These are phyloP conservation scores for Arachis hypogaea DNA, from an alignment of 306 rosid genomes.

Conservation along the genomic window DNA sequence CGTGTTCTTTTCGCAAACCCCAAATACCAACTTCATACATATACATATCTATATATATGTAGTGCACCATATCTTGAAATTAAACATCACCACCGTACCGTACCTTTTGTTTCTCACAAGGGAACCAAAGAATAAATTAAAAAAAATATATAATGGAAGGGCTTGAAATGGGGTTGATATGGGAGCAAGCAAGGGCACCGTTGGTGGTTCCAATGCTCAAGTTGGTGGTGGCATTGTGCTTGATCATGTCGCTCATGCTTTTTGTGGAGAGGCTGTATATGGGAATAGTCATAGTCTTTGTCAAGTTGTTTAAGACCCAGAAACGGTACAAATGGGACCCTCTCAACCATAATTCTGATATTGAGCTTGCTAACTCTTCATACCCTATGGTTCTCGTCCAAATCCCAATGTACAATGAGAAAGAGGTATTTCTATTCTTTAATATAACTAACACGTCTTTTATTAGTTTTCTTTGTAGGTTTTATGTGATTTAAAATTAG, in stretches of 20 bases:
- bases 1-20: constrained; percentile 74
- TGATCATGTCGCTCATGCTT: constrained; percentile 79
- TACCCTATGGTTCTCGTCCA: constrained; percentile 71
- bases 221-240: constrained; percentile 53
- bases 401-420: constrained; percentile 75
- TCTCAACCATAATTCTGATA: constrained; percentile 52
- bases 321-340: constrained; percentile 82
- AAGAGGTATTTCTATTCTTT: constrained; percentile 45
- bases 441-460: no score
- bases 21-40: background rate
- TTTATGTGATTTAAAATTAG: no score
- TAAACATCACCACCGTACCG: background rate
- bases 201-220: constrained; percentile 68
- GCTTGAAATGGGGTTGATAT: constrained; percentile 52
- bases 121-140: background rate
- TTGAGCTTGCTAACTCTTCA: constrained; percentile 70
- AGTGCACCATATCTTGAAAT: background rate
- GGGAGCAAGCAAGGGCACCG: constrained; percentile 65
- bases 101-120: constrained; percentile 8
- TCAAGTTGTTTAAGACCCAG: constrained; percentile 67
- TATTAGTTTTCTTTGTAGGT: no score
- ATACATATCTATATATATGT: background rate
- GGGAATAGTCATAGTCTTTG: constrained; percentile 65
- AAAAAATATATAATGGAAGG: constrained; percentile 46
- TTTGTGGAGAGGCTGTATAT: constrained; percentile 80